Base-by-base conservation (phyloP, 2,329 filamentous ascomycete genomes). In the Chaetomium strumarium region DNA sequence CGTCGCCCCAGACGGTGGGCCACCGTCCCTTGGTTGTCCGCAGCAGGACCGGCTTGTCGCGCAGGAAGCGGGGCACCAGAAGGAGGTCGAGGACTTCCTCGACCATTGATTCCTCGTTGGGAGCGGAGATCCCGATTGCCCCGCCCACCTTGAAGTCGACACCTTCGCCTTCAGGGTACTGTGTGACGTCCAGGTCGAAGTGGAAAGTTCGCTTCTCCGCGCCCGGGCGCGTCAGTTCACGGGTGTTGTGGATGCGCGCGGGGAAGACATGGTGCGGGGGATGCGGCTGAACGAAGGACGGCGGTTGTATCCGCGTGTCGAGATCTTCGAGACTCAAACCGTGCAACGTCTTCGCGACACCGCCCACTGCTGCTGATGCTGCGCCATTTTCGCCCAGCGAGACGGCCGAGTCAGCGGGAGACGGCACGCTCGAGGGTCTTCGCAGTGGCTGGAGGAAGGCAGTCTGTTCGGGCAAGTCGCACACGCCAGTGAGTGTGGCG, bases 1-100 rank as follows among this genome's bases (percentile, higher is more conserved):
- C 92, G 2, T 95, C 89, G 39, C 92, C 93, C 93, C 93, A 99
- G 46, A 99, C 95, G 0, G 93, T 99, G 4, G 93, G 93, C 92
- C 92, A 99, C 46, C 93, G 81, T 33, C 92, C 92, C 55, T 78
- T 81, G 34, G 79, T 82, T 0, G 93, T 97, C 67, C 84, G 84
- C 61, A 97, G 72, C 16, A 86, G 75, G 16, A 96, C 79, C 13
- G 86, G 85, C 75, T 89, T 93, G 71, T 95, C 88, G 30, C 93
- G 86, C 55, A 93, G 77, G 65, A 86, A 88, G 36, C 83, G 85
- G 3, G 91, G 91, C 19, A 97, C 79, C 62, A 88, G 78, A 16
- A 99, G 81, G 20, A 86, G 75, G 64, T 96, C 84, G 60, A 99
- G 81, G 37, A 97, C 75, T 57, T 93, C 85, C 14, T 96, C 87